A percentile compares a stretch with the other conserved stretches of the same genome.
Evolutionary conservation across 164 flowering plant species (phyloP).

Genomic region (Vitis labrusca): DNA sequence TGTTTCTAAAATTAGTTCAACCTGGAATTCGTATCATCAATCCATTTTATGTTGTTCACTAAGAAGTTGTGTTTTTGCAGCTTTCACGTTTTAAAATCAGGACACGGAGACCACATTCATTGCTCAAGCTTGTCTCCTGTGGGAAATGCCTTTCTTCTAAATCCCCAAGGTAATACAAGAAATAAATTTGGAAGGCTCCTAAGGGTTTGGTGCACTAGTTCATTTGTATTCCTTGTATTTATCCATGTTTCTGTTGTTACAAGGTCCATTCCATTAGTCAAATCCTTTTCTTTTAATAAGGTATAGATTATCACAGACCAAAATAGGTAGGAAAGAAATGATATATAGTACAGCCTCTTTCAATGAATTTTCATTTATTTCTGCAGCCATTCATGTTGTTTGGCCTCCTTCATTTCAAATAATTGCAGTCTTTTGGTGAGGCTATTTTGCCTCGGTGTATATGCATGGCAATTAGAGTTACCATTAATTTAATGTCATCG

Average conservation of each 20-base stretch:
- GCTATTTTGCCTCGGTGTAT: too few relatives aligned
- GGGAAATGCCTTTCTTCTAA: slow-evolving; percentile 58
- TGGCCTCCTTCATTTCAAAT: background rate
- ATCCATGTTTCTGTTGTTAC: slow-evolving; percentile 30
- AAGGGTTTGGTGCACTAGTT: slow-evolving; percentile 6
- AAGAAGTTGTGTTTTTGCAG: slow-evolving; percentile 34
- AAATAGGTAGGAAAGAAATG: slow-evolving; percentile 18
- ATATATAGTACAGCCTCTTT: slow-evolving; percentile 8
- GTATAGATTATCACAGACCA: slow-evolving; percentile 6
- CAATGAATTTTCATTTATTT: slow-evolving; percentile 3
- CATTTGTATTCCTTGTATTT: slow-evolving; percentile 27
- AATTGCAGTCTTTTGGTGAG: background rate
- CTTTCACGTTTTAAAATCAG: slow-evolving; percentile 49
- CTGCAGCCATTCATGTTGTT: background rate
- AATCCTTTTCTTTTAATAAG: slow-evolving; percentile 26
- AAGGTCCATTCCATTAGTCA: slow-evolving; percentile 26
- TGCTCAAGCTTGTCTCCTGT: slow-evolving; percentile 60
- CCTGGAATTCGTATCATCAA: too few relatives aligned
- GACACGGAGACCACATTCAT: slow-evolving; percentile 37
- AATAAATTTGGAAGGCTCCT: slow-evolving; percentile 17
- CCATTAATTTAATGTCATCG: too few relatives aligned
- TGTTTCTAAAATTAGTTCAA: too few relatives aligned
- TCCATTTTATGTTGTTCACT: too few relatives aligned
- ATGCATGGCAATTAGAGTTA: too few relatives aligned
- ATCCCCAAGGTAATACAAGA: slow-evolving; percentile 48